These are phyloP conservation scores for Macrotyloma uniflorum DNA, from an alignment of 306 rosid species.

Conservation along the genomic window DNA sequence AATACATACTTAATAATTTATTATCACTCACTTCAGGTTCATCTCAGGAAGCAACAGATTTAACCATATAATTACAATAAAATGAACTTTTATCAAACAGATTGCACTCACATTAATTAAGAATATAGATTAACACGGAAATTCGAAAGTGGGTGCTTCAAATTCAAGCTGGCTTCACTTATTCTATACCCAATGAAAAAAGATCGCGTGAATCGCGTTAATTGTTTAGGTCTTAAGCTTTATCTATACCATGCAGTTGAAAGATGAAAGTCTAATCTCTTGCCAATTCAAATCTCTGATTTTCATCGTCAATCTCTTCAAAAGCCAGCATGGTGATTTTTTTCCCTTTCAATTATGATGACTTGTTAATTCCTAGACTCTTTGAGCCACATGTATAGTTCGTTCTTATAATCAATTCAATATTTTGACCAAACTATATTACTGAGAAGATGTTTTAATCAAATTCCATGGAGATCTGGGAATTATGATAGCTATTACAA, in stretches of 20 bases:
- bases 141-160: not conserved
- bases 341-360: not conserved
- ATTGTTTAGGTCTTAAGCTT: not conserved
- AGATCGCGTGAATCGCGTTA: slow-evolving; percentile 14
- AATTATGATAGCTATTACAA: not conserved
- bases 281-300: not conserved
- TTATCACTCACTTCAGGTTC: not conserved
- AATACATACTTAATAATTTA: not conserved
- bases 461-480: not conserved
- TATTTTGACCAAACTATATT: not conserved
- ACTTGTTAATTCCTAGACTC: not conserved
- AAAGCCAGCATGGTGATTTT: not conserved
- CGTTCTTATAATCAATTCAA: not conserved
- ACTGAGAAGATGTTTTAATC: too few species aligned
- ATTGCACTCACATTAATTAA: not conserved
- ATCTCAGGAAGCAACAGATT: not conserved
- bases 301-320: not conserved
- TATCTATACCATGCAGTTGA: not conserved
- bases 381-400: not conserved
- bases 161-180: too few species aligned
- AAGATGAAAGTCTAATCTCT: slow-evolving; percentile 4
- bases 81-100: not conserved
- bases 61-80: not conserved
- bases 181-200: not conserved
- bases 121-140: not conserved